Evolutionary conservation across 495 filamentous ascomycete species (phyloP), one percentile per base, ranked within the genome.

Genomic region (Tuber microsphaerosporum): DNA sequence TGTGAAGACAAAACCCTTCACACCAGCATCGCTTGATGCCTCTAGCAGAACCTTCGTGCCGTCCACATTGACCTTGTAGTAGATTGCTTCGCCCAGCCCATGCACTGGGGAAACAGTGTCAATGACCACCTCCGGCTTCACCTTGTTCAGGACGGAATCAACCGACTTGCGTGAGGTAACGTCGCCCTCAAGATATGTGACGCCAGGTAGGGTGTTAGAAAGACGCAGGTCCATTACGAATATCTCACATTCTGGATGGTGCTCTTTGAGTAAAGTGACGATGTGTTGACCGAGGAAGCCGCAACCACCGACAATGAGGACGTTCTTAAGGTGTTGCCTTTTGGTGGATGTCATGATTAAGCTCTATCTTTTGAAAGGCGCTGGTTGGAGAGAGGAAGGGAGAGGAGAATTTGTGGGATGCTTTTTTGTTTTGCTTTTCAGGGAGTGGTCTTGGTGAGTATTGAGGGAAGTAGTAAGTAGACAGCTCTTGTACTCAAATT

Each of bases 1-100:
- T 4, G 96, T 99, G 85, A 96, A 97, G 43, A 99, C 92, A 80
- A 99, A 92, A 0, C 90, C 96, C 85, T 93, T 97, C 80, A 97
- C 94, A 69, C 89, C 90, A 44, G 88, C 87, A 80, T 91, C 87
- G 77, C 89, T 89, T 72, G 91, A 91, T 20, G 91, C 92, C 73
- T 93, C 89, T 69, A 99, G 84, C 31, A 98, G 85, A 31, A 86
- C 91, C 77, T 88, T 89, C 0, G 94, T 97, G 26, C 95, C 95
- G 34, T 92, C 91, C 1, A 99, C 93, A 84, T 98, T 99, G 77
- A 99, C 95, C 85, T 92, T 94, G 74, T 89, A 87, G 84, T 90
- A 91, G 1, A 93, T 77, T 76, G 90, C 90, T 71, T 89, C 85
- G 3, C 85, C 85, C 72, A 87, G 85, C 42, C 86, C 86, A 39